Evolutionary conservation across 2,329 filamentous ascomycete genomes (phyloP).

Genomic region (Coleophoma cylindrospora): DNA sequence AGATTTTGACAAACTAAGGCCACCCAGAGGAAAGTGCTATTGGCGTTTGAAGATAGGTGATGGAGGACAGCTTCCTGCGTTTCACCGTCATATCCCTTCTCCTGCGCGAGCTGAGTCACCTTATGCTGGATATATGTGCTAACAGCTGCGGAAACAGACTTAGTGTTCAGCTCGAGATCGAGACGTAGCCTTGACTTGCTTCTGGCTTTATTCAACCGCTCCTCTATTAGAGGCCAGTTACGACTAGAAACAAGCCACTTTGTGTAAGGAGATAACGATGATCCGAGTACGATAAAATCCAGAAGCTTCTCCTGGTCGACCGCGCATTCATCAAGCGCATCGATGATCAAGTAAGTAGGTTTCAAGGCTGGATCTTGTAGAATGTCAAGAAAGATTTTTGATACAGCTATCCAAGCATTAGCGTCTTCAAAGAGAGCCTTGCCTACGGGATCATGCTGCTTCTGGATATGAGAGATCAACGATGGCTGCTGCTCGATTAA

Average conservation of each 20-base stretch:
- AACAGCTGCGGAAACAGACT: too few species aligned
- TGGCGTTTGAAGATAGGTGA: too few species aligned
- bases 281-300: slow-evolving; percentile 25
- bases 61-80: too few species aligned
- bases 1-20: too few species aligned
- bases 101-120: too few species aligned
- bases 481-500: slow-evolving; percentile 28
- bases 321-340: slow-evolving; percentile 42
- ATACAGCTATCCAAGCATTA: slow-evolving; percentile 32
- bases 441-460: slow-evolving; percentile 28
- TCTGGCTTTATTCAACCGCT: too few species aligned
- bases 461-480: slow-evolving; percentile 29
- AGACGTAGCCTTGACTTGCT: too few species aligned
- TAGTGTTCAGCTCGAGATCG: too few species aligned
- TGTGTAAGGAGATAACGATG: slow-evolving; percentile 12
- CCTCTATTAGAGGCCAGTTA: too few species aligned
- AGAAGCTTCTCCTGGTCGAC: slow-evolving; percentile 27
- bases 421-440: slow-evolving; percentile 32
- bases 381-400: slow-evolving; percentile 32
- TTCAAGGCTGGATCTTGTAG: slow-evolving; percentile 28
- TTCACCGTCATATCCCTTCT: too few species aligned
- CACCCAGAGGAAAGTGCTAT: too few species aligned
- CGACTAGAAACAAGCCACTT: slow-evolving; percentile 43
- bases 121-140: too few species aligned
- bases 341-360: slow-evolving; percentile 32